Evolutionary conservation across 768 basidiomycete species (phyloP), one percentile per base, ranked within the genome.

Genomic region (Auricularia cornea): DNA sequence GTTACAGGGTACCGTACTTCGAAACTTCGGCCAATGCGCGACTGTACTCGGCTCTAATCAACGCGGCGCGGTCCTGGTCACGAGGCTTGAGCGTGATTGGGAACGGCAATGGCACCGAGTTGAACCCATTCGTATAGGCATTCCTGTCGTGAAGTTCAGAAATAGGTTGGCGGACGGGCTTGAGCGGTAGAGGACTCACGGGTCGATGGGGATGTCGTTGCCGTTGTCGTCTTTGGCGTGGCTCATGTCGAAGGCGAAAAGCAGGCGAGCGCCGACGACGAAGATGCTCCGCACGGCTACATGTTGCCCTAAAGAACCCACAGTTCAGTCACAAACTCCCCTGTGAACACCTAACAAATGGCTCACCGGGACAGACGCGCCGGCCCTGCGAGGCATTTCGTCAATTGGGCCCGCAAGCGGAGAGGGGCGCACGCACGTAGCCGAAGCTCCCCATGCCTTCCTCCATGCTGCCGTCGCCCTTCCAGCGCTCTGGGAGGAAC

Each of bases 91-190:
- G 89, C 5, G 73, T 65, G 3, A 79, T 84, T 31, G 78, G 78
- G 70, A 89, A 90, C 1, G 83, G 85, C 56, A 79, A 69, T 0
- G 89, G 88, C 62, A 86, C 87, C 0, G 81, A 79, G 67, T 88
- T 83, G 18, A 86, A 83, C 3, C 81, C 83, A 66, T 87, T 83
- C 4, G 83, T 83, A 68, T 90, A 87, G 1, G 79, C 85, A 41
- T 80, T 72, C 10, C 79, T 78, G 68, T 90, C 83, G 60, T 90
- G 87, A 0, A 85, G 84, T 2, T 76, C 72, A 0, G 72, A 48
- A 16, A 20, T 14, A 48, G 20, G 12, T 18, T 10, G 10, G 5
- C 11, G 20, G 44, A 12, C 6, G 20, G 44, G 44, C 6, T 48
- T 20, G 44, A 40, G n/a, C n/a, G n/a, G n/a, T n/a, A n/a, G n/a